A percentile compares a stretch with the other conserved stretches of the same genome.
phyloP scores from a whole-genome alignment of 1,139 yeast genomes.

The Lodderomyces theae region DNA sequence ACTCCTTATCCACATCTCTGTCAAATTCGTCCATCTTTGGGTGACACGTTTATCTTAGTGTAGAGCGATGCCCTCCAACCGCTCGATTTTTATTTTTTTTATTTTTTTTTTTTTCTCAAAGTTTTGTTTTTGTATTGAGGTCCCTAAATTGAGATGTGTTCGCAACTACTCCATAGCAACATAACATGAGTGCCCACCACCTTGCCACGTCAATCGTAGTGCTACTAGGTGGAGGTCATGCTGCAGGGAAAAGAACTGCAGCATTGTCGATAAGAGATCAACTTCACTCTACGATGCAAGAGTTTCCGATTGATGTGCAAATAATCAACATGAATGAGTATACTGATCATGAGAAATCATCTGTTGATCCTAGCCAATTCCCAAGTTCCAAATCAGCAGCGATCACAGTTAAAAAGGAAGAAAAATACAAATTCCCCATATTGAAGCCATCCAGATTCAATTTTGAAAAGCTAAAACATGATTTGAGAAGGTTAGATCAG shows the following conservation, averaged over 20 bases:
- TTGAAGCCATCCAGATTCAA: slow-evolving; percentile 43
- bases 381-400: slow-evolving; percentile 29
- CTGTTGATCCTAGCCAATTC: slow-evolving; percentile 17
- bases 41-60: background rate
- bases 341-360: slow-evolving; percentile 12
- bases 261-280: slow-evolving; percentile 31
- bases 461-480: slow-evolving; percentile 24
- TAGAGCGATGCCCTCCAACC: too few species aligned
- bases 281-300: slow-evolving; percentile 19
- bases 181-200: slow-evolving; percentile 8
- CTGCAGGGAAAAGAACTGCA: slow-evolving; percentile 57
- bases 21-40: slow-evolving; percentile 42
- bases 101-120: slow-evolving; percentile 7
- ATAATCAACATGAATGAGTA: slow-evolving; percentile 40
- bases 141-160: background rate
- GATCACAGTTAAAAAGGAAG: slow-evolving; percentile 24
- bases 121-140: too few species aligned
- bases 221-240: slow-evolving; percentile 74
- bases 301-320: slow-evolving; percentile 25
- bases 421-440: slow-evolving; percentile 19
- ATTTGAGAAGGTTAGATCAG: slow-evolving; percentile 12
- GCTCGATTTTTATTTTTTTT: slow-evolving; percentile 2
- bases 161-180: background rate
- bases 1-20: slow-evolving; percentile 53
- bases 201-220: slow-evolving; percentile 34